phyloP scores from a whole-genome alignment of 2,329 filamentous ascomycete genomes.

The Alternaria ventricosa region DNA sequence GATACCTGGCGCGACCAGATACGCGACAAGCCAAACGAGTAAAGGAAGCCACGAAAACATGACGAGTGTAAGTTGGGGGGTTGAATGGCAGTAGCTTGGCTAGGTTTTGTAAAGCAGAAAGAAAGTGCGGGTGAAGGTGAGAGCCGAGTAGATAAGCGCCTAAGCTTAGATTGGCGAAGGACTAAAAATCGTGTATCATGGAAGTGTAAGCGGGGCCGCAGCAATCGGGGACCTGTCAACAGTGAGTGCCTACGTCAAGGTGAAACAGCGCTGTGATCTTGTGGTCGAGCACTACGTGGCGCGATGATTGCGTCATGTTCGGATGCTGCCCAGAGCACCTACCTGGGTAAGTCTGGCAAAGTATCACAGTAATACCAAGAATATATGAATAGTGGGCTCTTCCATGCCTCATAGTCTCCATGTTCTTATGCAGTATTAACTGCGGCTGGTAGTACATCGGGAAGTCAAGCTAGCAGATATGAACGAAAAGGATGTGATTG shows the following conservation, averaged over 20 bases:
- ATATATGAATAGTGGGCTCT: not conserved
- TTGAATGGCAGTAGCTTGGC: not conserved
- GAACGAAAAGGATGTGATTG: not conserved
- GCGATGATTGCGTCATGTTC: not conserved
- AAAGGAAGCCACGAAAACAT: not conserved
- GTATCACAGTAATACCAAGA: not conserved
- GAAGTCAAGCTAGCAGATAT: not conserved
- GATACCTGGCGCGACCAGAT: not conserved
- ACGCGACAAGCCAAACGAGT: not conserved
- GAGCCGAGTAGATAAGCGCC: not conserved
- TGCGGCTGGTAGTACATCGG: not conserved
- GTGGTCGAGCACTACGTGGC: not conserved
- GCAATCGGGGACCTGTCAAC: not conserved
- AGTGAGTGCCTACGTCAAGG: not conserved
- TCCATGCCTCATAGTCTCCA: not conserved
- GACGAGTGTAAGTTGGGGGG: not conserved
- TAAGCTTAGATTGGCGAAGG: not conserved
- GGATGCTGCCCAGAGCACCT: not conserved
- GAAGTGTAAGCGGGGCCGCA: not conserved
- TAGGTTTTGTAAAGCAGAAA: not conserved
- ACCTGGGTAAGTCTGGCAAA: not conserved
- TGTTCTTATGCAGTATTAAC: not conserved
- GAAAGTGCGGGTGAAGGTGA: not conserved
- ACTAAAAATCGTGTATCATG: not conserved
- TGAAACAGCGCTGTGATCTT: not conserved